phyloP scores from a whole-genome alignment of 768 basidiomycete species.

The Suillus subaureus region DNA sequence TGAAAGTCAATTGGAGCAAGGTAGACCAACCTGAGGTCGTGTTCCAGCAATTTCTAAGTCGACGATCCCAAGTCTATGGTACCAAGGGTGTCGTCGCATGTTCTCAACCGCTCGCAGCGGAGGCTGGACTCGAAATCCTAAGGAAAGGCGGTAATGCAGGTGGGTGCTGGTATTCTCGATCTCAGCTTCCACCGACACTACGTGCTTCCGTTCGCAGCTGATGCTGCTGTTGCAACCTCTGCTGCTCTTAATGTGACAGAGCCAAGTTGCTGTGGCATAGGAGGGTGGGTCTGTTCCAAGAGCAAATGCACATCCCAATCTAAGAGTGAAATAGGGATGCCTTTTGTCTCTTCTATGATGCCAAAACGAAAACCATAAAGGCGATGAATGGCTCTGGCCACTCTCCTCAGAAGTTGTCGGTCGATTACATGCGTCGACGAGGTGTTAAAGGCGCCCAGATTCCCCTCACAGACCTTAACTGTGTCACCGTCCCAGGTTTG shows the following conservation, averaged over 20 bases:
- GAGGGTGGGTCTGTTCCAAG: constrained; percentile 56
- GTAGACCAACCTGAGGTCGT: constrained; percentile 67
- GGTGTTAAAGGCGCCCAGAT: constrained; percentile 73
- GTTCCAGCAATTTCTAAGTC: constrained; percentile 76
- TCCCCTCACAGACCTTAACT: constrained; percentile 79
- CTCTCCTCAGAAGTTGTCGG: constrained; percentile 76
- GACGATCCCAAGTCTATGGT: constrained; percentile 84
- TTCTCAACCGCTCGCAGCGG: constrained; percentile 89
- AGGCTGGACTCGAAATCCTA: constrained; percentile 91
- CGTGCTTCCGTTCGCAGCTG: constrained; percentile 50
- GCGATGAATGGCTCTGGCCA: constrained; percentile 93
- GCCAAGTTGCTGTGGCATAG: constrained; percentile 88
- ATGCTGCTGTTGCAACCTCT: constrained; percentile 93
- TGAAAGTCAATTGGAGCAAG: constrained; percentile 56
- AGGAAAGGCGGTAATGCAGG: constrained; percentile 95
- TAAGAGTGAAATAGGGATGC: constrained; percentile 59
- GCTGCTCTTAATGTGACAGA: constrained; percentile 93
- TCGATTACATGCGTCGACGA: constrained; percentile 69
- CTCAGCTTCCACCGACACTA: not conserved
- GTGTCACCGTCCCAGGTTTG: constrained; percentile 85
- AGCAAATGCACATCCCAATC: constrained; percentile 15
- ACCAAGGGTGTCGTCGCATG: constrained; percentile 87
- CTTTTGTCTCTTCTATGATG: constrained; percentile 92
- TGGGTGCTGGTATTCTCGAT: constrained; percentile 33
- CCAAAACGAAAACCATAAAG: constrained; percentile 76